Conservation (phyloP, 192 early-diverging fungal genomes). For the Umbelopsis sp. region DNA sequence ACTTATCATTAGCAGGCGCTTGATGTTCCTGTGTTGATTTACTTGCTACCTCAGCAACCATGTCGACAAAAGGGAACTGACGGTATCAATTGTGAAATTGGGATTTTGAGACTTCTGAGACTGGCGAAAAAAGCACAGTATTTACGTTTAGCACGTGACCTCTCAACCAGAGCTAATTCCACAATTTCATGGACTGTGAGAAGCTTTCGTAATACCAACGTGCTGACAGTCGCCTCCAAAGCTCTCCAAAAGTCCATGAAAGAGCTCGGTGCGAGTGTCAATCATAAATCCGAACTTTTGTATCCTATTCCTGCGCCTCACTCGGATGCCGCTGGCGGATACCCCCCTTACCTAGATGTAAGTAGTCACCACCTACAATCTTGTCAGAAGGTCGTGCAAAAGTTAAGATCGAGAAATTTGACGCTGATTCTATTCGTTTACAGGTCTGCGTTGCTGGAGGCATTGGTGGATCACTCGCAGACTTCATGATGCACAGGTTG, state of each 20-base stretch:
- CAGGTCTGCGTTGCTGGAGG: slow-evolving; percentile 54
- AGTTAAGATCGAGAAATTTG: neutral
- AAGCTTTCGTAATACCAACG: neutral
- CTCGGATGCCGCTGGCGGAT: slow-evolving; percentile 18
- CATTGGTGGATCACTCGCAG: slow-evolving; percentile 53
- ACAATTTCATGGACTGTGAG: neutral
- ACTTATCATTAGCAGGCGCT: neutral
- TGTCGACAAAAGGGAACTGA: neutral
- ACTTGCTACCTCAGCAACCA: slow-evolving; percentile 12
- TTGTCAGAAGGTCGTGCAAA: neutral
- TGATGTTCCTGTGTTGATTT: neutral
- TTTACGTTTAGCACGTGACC: slow-evolving; percentile 15
- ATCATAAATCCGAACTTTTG: neutral
- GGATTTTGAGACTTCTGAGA: neutral
- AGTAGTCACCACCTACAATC: neutral
- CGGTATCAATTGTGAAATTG: neutral
- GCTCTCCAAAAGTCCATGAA: slow-evolving; percentile 13
- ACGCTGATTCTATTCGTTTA: neutral
- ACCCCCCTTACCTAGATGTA: slow-evolving; percentile 39
- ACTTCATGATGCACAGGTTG: slow-evolving; percentile 63
- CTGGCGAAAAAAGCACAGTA: neutral
- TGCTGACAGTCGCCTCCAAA: neutral
- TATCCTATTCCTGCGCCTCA: neutral
- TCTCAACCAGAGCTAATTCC: neutral
- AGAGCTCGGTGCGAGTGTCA: slow-evolving; percentile 19